Base-by-base conservation (phyloP, 768 basidiomycete species). In the Pulveroboletus sp. region DNA sequence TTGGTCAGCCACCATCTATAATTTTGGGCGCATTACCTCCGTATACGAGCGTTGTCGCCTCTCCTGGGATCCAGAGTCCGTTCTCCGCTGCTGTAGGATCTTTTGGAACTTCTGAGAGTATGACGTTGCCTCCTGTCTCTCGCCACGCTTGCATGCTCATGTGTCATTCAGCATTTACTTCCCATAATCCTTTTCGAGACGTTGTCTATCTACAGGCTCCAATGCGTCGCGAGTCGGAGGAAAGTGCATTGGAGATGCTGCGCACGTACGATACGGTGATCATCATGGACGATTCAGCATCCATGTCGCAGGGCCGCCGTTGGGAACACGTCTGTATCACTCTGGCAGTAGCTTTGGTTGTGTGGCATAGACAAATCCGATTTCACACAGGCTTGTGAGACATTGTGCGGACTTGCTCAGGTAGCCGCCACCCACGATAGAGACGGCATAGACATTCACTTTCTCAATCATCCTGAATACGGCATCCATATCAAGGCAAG, bases 371-470 rank as follows among this genome's bases (percentile, higher is more conserved):
- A 47, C 27, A 8, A 51, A 24, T 24, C 30, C 31, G 27, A 2
- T 31, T 30, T 39, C 11, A 5, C 21, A 50, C n/a, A 47, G 44
- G 59, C 55, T 2, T 54, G 59, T 35, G 32, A 50, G 2, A 57
- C 53, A 0, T 42, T 84, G 28, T 71, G 73, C 37, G 61, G 67
- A 3, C 69, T 86, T 9, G 81, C 80, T 11, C 67, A 71, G 7
- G 65, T 67, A 6, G 81, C 81, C 1, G 63, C 72, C 1, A 51
- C 62, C 36, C 83, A 84, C 46, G 82, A 82, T 53, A 59, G 54
- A 6, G 76, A 83, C 49, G 84, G 84, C 3, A 76, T 86, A 36
- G 83, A 85, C 50, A 70, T 85, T 5, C 65, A 79, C 55, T 86
- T 86, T 66, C 57, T 86, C 46, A 84, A 84, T 52, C 61, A 71